Evolutionary conservation across 805 yeast genomes (phyloP).

Genomic region (Komagataella populi): DNA sequence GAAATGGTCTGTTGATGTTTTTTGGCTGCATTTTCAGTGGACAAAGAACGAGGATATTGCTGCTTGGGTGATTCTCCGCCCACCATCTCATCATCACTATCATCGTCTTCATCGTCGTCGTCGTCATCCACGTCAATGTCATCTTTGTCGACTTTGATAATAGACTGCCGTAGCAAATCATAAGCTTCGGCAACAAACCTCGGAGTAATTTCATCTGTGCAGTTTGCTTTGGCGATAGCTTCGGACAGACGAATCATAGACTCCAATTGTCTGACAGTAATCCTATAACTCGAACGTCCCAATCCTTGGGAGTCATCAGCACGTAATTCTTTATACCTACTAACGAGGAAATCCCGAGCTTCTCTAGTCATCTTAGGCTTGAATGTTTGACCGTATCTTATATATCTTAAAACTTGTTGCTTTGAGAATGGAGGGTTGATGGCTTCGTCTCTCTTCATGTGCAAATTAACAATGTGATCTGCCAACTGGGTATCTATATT

Average conservation of each 20-base stretch:
- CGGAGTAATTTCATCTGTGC: conserved; percentile 78
- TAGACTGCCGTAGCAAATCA: conserved; percentile 77
- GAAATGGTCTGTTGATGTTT: conserved; percentile 40
- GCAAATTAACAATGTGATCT: conserved; percentile 82
- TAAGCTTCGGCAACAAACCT: conserved; percentile 88
- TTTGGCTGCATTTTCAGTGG: conserved; percentile 3
- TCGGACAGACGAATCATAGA: conserved; percentile 87
- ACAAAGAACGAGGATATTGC: neutral
- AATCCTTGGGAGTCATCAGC: conserved; percentile 84
- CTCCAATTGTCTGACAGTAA: conserved; percentile 94
- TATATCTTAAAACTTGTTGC: conserved; percentile 78
- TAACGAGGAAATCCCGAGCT: conserved; percentile 66
- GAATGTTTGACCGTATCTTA: conserved; percentile 85
- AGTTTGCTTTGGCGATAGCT: conserved; percentile 94
- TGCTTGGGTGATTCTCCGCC: neutral
- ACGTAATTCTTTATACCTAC: conserved; percentile 74
- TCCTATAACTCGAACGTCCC: conserved; percentile 77
- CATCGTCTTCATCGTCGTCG: conserved; percentile 15
- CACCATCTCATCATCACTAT: conserved; percentile 3
- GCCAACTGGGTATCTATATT: conserved; percentile 83
- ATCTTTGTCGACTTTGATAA: conserved; percentile 87
- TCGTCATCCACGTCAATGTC: conserved; percentile 81
- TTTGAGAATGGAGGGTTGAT: conserved; percentile 82
- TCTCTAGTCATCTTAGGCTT: conserved; percentile 77
- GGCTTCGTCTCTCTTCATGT: conserved; percentile 83